phyloP scores from a whole-genome alignment of 306 rosid species.

The Senna tora region DNA sequence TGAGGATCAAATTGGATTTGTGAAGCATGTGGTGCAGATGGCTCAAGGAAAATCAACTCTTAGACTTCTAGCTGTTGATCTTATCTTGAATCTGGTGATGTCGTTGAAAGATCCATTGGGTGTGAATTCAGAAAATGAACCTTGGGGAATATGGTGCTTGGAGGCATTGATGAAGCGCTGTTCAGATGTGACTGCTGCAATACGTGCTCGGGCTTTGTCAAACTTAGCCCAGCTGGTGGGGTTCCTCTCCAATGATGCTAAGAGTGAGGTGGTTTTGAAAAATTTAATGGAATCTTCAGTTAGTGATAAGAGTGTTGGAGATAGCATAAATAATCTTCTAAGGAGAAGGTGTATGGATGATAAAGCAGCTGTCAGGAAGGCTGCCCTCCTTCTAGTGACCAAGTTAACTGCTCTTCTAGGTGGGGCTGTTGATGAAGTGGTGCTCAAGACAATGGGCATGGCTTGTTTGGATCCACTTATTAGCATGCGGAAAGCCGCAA shows the following conservation, averaged over 20 bases:
- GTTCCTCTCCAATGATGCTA: slow-evolving; percentile 48
- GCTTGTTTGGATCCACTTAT: slow-evolving; percentile 95
- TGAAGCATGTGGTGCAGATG: slow-evolving; percentile 73
- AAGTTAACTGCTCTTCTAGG: slow-evolving; percentile 69
- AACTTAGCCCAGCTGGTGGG: slow-evolving; percentile 76
- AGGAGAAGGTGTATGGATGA: slow-evolving; percentile 86
- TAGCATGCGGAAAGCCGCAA: slow-evolving; percentile 86
- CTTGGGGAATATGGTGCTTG: slow-evolving; percentile 74
- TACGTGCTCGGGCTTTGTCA: slow-evolving; percentile 77
- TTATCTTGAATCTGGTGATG: slow-evolving; percentile 54
- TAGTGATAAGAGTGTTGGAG: slow-evolving; percentile 37
- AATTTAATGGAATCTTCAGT: slow-evolving; percentile 63
- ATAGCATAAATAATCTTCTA: slow-evolving; percentile 56
- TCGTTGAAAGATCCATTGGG: slow-evolving; percentile 61
- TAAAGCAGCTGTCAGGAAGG: slow-evolving; percentile 88
- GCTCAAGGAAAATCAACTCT: slow-evolving; percentile 67
- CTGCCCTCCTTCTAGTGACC: slow-evolving; percentile 77
- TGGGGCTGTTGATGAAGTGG: slow-evolving; percentile 71
- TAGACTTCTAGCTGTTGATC: slow-evolving; percentile 83
- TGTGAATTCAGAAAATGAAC: slow-evolving; percentile 56
- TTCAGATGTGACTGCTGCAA: slow-evolving; percentile 63
- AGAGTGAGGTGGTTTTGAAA: slow-evolving; percentile 51
- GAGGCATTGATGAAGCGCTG: slow-evolving; percentile 80
- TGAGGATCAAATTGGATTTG: slow-evolving; percentile 70
- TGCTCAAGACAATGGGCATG: slow-evolving; percentile 78